A percentile compares a stretch with the other conserved stretches of the same genome.
phyloP scores from a whole-genome alignment of 2,329 filamentous ascomycete species.

The Neofusicoccum kwambonambiense region DNA sequence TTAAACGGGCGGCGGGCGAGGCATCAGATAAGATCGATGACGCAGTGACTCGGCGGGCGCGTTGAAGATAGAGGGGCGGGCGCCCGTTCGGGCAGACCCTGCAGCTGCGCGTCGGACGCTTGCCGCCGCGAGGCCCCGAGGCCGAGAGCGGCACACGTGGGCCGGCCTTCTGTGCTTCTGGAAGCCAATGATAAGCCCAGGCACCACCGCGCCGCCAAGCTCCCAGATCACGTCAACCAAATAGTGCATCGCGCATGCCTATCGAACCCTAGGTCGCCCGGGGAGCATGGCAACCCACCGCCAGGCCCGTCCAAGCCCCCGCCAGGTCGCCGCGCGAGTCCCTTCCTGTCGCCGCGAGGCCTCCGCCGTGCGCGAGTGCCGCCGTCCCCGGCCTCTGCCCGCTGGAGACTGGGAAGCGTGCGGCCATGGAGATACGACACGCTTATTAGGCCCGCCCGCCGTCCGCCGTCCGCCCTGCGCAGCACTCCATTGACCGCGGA shows the following conservation, averaged over 20 bases:
- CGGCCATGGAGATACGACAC: slow-evolving; percentile 1
- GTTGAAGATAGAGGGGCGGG: background rate
- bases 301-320: background rate
- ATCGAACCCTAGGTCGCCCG: background rate
- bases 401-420: background rate
- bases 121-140: background rate
- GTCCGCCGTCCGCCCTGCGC: background rate
- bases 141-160: background rate
- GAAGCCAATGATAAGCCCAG: background rate
- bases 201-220: background rate
- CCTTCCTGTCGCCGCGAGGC: background rate
- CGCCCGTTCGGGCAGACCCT: background rate
- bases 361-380: background rate
- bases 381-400: background rate
- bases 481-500: slow-evolving; percentile 4
- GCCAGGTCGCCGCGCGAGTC: slow-evolving; percentile 4
- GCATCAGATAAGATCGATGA: slow-evolving; percentile 13
- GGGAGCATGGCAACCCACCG: background rate
- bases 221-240: slow-evolving; percentile 11
- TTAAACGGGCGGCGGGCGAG: background rate
- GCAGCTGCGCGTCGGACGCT: no score
- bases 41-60: background rate
- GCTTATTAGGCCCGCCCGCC: background rate
- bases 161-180: background rate
- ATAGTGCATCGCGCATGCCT: slow-evolving; percentile 13